Percentiles rank a stretch among this genome's conserved stretches.
phyloP scores from a whole-genome alignment of 768 basidiomycete species.

The Tricholoma saponaceum region DNA sequence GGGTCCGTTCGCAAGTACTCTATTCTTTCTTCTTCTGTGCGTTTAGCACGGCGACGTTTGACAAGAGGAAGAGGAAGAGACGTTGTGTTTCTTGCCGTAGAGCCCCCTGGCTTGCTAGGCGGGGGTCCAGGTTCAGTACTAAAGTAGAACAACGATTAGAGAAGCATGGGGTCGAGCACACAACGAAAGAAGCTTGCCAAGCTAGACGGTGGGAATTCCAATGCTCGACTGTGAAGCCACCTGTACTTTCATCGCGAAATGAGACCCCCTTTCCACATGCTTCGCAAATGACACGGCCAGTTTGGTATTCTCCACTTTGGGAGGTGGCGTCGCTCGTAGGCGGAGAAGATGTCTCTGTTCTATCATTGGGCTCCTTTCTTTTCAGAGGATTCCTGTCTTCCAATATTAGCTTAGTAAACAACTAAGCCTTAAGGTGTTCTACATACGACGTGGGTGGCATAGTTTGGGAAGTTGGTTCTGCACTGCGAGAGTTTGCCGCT shows the following conservation, averaged over 20 bases:
- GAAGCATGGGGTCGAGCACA: not conserved
- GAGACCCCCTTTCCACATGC: constrained; percentile 57
- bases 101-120: not conserved
- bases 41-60: constrained; percentile 69
- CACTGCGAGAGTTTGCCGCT: not conserved
- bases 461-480: not conserved
- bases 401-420: not conserved
- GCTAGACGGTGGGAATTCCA: constrained; percentile 64
- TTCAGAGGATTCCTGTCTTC: constrained; percentile 12
- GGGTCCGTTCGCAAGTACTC: constrained; percentile 66
- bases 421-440: not conserved
- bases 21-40: constrained; percentile 74
- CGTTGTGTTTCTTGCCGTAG: constrained; percentile 36
- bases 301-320: constrained; percentile 50
- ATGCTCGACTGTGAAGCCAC: constrained; percentile 60
- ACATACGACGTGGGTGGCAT: not conserved
- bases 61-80: constrained; percentile 41
- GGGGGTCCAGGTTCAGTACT: not conserved
- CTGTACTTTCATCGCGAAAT: constrained; percentile 60
- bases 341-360: constrained; percentile 9
- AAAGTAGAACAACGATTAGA: not conserved
- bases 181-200: constrained; percentile 40
- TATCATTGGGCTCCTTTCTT: constrained; percentile 21
- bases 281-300: constrained; percentile 63
- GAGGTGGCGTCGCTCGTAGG: constrained; percentile 3